phyloP scores from a whole-genome alignment of 305 asterid species.

The Solanum aculeatissimum region DNA sequence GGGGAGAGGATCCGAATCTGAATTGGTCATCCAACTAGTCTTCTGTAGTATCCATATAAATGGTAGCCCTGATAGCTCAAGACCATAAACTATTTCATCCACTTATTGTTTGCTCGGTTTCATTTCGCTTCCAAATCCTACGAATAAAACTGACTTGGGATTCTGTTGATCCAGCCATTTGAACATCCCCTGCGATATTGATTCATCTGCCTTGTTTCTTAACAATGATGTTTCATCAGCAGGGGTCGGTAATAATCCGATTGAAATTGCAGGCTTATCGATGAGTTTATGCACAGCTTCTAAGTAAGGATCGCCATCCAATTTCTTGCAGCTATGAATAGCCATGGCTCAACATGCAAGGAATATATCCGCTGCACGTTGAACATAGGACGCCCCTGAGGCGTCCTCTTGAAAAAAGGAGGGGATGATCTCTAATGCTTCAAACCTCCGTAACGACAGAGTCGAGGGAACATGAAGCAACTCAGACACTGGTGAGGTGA shows the following conservation, averaged over 20 bases:
- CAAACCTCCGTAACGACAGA: neutral
- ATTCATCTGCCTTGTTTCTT: neutral
- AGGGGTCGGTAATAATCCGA: constrained; percentile 16
- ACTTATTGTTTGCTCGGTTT: constrained; percentile 9
- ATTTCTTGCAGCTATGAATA: neutral
- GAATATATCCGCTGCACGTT: neutral
- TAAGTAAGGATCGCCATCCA: neutral
- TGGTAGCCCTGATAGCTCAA: constrained; percentile 9
- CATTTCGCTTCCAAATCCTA: constrained; percentile 21
- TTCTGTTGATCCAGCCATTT: constrained; percentile 19
- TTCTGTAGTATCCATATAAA: constrained; percentile 19
- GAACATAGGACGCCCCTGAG: neutral
- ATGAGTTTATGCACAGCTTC: neutral
- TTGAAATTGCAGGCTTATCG: constrained; percentile 3
- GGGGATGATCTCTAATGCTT: neutral
- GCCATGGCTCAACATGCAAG: neutral
- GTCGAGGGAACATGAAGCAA: neutral
- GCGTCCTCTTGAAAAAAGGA: neutral
- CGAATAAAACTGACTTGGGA: constrained; percentile 4
- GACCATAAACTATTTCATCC: constrained; percentile 15
- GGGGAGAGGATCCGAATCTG: neutral
- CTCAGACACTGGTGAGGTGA: neutral
- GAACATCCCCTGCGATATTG: constrained; percentile 5
- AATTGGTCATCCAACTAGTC: neutral
- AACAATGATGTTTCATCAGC: neutral